phyloP scores from a whole-genome alignment of 2,329 filamentous ascomycete species.

The Sporothrix dimorphospora region DNA sequence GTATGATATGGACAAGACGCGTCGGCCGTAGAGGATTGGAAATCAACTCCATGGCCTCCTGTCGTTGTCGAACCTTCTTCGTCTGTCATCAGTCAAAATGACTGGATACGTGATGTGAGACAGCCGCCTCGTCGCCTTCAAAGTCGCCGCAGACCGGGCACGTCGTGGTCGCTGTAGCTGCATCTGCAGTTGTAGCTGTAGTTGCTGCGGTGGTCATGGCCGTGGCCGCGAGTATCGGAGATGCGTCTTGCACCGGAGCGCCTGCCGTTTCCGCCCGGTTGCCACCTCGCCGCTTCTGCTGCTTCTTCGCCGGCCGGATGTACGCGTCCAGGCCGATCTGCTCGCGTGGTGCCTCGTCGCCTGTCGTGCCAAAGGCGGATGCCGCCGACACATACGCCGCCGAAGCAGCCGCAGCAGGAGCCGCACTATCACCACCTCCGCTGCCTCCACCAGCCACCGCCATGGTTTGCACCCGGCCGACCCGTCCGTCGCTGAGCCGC shows the following conservation, averaged over 20 bases:
- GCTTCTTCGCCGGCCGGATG: slow-evolving; percentile 42
- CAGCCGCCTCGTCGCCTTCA: slow-evolving; percentile 68
- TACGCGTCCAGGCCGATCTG: slow-evolving; percentile 56
- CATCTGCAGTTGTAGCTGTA: background rate
- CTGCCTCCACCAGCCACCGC: slow-evolving; percentile 34
- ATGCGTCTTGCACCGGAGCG: slow-evolving; percentile 33
- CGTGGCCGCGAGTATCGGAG: slow-evolving; percentile 19
- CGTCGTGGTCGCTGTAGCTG: slow-evolving; percentile 31
- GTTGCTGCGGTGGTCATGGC: background rate
- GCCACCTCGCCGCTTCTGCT: slow-evolving; percentile 39
- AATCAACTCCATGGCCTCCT: background rate
- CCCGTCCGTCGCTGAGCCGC: slow-evolving; percentile 68
- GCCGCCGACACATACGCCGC: background rate
- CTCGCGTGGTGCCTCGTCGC: slow-evolving; percentile 44
- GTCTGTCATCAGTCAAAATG: slow-evolving; percentile 52
- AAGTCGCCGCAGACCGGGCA: slow-evolving; percentile 71
- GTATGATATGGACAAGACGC: background rate
- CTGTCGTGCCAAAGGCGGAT: background rate
- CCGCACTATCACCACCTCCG: slow-evolving; percentile 31
- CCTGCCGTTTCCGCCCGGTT: slow-evolving; percentile 35
- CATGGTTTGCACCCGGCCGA: slow-evolving; percentile 74
- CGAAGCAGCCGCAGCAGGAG: background rate
- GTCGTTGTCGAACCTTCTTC: background rate
- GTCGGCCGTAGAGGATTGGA: background rate
- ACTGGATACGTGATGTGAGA: slow-evolving; percentile 66